These are phyloP conservation scores for Suillus discolor DNA, from an alignment of 768 basidiomycete species.

Conservation along the genomic window DNA sequence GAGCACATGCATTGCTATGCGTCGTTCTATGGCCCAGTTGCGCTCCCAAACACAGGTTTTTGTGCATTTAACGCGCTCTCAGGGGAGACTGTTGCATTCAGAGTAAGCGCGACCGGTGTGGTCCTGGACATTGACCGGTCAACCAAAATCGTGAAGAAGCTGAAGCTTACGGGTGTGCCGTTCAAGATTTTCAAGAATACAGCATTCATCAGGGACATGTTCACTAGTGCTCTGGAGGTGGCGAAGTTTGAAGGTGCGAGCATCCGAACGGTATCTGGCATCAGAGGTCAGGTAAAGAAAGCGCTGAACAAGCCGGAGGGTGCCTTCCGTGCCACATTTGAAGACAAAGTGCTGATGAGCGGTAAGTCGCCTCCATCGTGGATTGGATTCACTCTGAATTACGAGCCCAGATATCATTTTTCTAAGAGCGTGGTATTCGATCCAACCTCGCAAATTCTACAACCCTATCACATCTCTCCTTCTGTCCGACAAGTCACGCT, in stretches of 20 bases:
- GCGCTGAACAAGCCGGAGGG: slow-evolving; percentile 95
- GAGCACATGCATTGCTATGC: slow-evolving; percentile 99
- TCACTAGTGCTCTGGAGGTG: slow-evolving; percentile 88
- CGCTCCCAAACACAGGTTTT: slow-evolving; percentile 93
- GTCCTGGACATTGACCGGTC: slow-evolving; percentile 92
- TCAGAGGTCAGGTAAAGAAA: slow-evolving; percentile 97
- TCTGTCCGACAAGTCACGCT: slow-evolving; percentile 75
- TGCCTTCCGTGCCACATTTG: slow-evolving; percentile 94
- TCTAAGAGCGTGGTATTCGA: slow-evolving; percentile 94
- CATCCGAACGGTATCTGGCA: slow-evolving; percentile 92
- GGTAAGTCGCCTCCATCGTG: slow-evolving; percentile 52
- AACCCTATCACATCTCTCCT: slow-evolving; percentile 94
- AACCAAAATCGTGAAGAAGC: slow-evolving; percentile 95
- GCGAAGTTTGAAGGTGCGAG: slow-evolving; percentile 99
- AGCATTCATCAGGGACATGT: slow-evolving; percentile 98
- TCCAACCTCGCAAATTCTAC: slow-evolving; percentile 94
- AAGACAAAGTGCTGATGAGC: slow-evolving; percentile 96
- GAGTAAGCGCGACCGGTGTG: slow-evolving; percentile 92
- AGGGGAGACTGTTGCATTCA: slow-evolving; percentile 71
- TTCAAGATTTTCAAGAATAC: slow-evolving; percentile 99
- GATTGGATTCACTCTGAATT: not conserved
- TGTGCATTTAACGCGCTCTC: slow-evolving; percentile 92
- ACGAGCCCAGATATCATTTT: slow-evolving; percentile 82
- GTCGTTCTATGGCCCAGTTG: slow-evolving; percentile 93
- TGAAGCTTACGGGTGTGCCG: slow-evolving; percentile 94